Evolutionary conservation across 768 basidiomycete genomes (phyloP).

Genomic region (Mrakia gelida): DNA sequence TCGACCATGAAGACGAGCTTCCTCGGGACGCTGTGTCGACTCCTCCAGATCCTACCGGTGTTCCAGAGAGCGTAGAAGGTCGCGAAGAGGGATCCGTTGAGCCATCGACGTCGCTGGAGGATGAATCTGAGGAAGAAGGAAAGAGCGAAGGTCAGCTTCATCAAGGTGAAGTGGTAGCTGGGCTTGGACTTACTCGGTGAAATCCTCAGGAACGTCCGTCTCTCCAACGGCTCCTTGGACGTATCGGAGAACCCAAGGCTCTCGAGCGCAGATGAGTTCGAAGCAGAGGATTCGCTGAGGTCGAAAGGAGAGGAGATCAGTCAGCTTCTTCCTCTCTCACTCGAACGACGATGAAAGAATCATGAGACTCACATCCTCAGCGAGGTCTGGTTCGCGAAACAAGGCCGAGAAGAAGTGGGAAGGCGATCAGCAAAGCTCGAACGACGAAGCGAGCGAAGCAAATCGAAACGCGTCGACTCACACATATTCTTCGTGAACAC

Average conservation of each 20-base stretch:
- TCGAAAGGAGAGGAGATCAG: slow-evolving; percentile 8
- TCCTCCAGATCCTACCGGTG: slow-evolving; percentile 68
- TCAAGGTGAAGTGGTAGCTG: neutral
- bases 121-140: slow-evolving; percentile 82
- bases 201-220: slow-evolving; percentile 81
- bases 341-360: slow-evolving; percentile 35
- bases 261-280: slow-evolving; percentile 62
- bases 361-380: slow-evolving; percentile 65
- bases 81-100: slow-evolving; percentile 99
- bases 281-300: slow-evolving; percentile 66
- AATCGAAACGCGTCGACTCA: slow-evolving; percentile 65
- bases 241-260: slow-evolving; percentile 49
- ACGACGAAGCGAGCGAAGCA: slow-evolving; percentile 38
- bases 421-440: slow-evolving; percentile 44
- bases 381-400: slow-evolving; percentile 57
- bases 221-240: slow-evolving; percentile 84
- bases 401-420: slow-evolving; percentile 38
- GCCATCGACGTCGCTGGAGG: slow-evolving; percentile 90
- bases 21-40: slow-evolving; percentile 72
- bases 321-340: neutral
- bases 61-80: slow-evolving; percentile 84
- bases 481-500: slow-evolving; percentile 65
- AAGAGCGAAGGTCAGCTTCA: slow-evolving; percentile 47
- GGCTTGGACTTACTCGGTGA: neutral
- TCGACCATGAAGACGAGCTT: slow-evolving; percentile 73